These are phyloP conservation scores for Phaeosphaeria sp. DNA, from an alignment of 2,329 filamentous ascomycete genomes.

Conservation along the genomic window DNA sequence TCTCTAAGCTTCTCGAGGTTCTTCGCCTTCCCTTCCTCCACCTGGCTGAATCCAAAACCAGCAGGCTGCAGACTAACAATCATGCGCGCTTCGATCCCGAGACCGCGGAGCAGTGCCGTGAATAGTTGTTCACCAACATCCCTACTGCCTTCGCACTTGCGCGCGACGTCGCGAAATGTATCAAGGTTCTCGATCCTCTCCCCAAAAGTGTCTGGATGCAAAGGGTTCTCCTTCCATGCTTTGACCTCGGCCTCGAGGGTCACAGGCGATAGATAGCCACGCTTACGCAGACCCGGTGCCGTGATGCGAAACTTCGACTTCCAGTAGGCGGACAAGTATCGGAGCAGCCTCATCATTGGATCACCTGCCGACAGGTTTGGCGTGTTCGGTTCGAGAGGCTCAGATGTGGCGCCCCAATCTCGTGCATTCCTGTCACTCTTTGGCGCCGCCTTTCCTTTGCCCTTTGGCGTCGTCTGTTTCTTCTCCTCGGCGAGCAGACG, in stretches of 20 bases:
- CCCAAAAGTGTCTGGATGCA: conserved; percentile 72
- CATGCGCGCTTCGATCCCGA: conserved; percentile 84
- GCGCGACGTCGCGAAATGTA: conserved; percentile 73
- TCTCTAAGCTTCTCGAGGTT: conserved; percentile 40
- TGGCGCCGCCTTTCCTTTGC: conserved; percentile 46
- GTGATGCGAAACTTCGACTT: conserved; percentile 80
- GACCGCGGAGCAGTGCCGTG: conserved; percentile 78
- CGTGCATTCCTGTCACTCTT: conserved; percentile 55
- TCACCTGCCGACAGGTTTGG: conserved; percentile 84
- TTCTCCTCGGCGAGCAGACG: conserved; percentile 10
- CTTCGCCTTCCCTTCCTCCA: conserved; percentile 73
- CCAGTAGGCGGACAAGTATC: conserved; percentile 84
- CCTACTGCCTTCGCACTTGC: conserved; percentile 77
- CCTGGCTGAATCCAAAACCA: conserved; percentile 89
- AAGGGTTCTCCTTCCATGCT: conserved; percentile 68
- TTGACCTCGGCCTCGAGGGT: conserved; percentile 76
- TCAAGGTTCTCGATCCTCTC: conserved; percentile 74
- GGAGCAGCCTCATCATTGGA: conserved; percentile 78
- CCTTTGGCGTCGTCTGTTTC: conserved; percentile 13
- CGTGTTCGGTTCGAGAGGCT: conserved; percentile 71
- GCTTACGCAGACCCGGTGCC: conserved; percentile 82
- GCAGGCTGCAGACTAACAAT: conserved; percentile 84
- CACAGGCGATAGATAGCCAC: conserved; percentile 83
- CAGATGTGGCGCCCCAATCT: conserved; percentile 77
- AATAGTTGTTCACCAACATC: conserved; percentile 91